These are phyloP conservation scores for Pulicaria dysenterica DNA, from an alignment of 129 eudicot species.

Conservation along the genomic window DNA sequence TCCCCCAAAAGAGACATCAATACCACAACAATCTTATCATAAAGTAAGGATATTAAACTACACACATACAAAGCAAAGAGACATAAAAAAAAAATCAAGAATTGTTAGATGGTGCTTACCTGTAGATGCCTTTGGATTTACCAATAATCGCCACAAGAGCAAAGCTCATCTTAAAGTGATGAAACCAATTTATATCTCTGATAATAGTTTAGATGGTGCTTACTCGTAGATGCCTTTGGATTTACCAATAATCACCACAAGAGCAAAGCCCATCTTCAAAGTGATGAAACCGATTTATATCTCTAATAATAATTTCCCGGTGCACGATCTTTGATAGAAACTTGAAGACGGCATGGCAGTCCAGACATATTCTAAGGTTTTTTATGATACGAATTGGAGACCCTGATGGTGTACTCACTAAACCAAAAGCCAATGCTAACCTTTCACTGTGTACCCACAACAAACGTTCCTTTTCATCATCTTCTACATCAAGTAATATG, in stretches of 20 bases:
- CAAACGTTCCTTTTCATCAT: conserved; percentile 68
- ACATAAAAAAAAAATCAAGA: too few species aligned
- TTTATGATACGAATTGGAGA: conserved; percentile 71
- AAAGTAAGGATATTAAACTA: conserved; percentile 6
- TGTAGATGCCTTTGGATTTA: conserved; percentile 26
- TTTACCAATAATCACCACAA: conserved; percentile 82
- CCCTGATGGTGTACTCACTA: conserved; percentile 52
- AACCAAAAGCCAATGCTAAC: conserved; percentile 72
- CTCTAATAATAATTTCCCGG: conserved; percentile 73
- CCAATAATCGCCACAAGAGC: conserved; percentile 91
- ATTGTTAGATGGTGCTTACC: neutral
- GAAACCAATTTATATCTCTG: conserved; percentile 61
- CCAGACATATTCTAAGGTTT: conserved; percentile 78
- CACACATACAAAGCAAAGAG: conserved; percentile 1
- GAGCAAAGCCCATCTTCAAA: conserved; percentile 70
- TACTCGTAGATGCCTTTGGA: neutral
- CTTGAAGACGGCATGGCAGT: conserved; percentile 76
- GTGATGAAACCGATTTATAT: conserved; percentile 83
- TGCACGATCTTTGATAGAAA: conserved; percentile 53
- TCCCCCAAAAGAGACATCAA: conserved; percentile 13
- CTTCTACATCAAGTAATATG: conserved; percentile 75
- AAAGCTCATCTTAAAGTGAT: conserved; percentile 42
- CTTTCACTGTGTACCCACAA: conserved; percentile 85
- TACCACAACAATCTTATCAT: conserved; percentile 2
- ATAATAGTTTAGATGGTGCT: conserved; percentile 37